A percentile compares a stretch with the other conserved stretches of the same genome.
These are phyloP conservation scores for Magnaporthiopsis incrustans DNA, from an alignment of 2,329 filamentous ascomycete genomes.

Conservation along the genomic window DNA sequence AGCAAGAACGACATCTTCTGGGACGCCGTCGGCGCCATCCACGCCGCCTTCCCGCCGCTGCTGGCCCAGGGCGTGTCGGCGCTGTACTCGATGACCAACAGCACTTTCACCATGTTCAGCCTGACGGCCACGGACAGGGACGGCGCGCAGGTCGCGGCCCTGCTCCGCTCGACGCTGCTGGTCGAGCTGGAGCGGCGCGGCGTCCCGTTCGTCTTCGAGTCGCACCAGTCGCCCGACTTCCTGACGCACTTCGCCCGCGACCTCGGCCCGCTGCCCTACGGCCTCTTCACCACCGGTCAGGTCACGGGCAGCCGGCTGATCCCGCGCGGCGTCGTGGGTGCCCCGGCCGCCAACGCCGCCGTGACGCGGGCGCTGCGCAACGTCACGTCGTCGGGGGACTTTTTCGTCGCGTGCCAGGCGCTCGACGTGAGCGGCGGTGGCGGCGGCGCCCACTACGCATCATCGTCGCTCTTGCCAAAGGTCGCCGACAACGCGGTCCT, in stretches of 20 bases:
- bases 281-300: conserved; percentile 6
- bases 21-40: conserved; percentile 1
- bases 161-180: neutral
- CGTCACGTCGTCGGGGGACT: conserved; percentile 1
- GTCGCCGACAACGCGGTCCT: conserved; percentile 22
- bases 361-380: neutral
- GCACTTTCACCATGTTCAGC: neutral
- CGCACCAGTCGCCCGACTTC: neutral
- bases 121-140: conserved; percentile 2
- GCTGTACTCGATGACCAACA: conserved; percentile 1
- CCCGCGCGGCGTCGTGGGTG: conserved; percentile 3
- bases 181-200: neutral
- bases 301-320: conserved; percentile 9
- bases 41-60: neutral
- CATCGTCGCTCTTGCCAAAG: neutral
- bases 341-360: neutral
- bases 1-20: neutral
- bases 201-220: neutral
- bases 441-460: no score
- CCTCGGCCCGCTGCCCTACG: conserved; percentile 8
- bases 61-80: conserved; percentile 1
- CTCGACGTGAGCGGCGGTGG: conserved; percentile 1
- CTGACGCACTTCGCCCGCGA: neutral
- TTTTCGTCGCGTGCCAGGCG: conserved; percentile 5
- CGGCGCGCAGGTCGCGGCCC: neutral